Evolutionary conservation across 1,139 yeast genomes (phyloP).

Genomic region (Nakaseomyces kungkrabaensis): DNA sequence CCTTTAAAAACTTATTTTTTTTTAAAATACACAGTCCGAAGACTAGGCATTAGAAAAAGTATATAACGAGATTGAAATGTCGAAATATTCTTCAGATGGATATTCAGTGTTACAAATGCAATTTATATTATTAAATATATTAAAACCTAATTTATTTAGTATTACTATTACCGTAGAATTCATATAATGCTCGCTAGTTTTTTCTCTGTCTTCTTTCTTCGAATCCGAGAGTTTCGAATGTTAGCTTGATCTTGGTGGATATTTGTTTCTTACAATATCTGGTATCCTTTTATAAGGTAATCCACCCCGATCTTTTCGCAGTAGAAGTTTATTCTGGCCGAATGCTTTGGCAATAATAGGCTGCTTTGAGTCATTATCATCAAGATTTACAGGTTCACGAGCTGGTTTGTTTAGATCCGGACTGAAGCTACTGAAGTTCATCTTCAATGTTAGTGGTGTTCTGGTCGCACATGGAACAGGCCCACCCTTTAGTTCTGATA

Average conservation of each 20-base stretch:
- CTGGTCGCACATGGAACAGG: slow-evolving; percentile 21
- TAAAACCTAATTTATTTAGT: no score
- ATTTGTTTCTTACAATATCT: slow-evolving; percentile 23
- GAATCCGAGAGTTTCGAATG: background rate
- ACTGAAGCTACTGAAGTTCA: slow-evolving; percentile 21
- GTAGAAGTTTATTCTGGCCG: slow-evolving; percentile 25
- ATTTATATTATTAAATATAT: no score
- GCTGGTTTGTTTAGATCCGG: slow-evolving; percentile 21
- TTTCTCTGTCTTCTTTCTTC: no score
- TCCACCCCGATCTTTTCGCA: slow-evolving; percentile 29
- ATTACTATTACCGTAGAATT: no score
- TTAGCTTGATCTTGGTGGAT: slow-evolving; percentile 20
- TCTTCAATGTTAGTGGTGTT: slow-evolving; percentile 17
- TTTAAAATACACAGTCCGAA: no score
- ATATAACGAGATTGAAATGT: no score
- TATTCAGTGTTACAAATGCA: no score
- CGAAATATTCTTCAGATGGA: no score
- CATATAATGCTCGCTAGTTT: no score
- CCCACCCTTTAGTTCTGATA: slow-evolving; percentile 24
- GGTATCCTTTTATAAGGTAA: slow-evolving; percentile 28
- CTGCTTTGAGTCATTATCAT: slow-evolving; percentile 13
- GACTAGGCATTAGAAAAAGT: no score
- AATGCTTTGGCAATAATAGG: slow-evolving; percentile 28
- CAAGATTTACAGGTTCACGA: slow-evolving; percentile 22
- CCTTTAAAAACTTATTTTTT: no score